These are phyloP conservation scores for Dysphania ambrosioides DNA, from an alignment of 148 eudicot genomes.

Conservation along the genomic window DNA sequence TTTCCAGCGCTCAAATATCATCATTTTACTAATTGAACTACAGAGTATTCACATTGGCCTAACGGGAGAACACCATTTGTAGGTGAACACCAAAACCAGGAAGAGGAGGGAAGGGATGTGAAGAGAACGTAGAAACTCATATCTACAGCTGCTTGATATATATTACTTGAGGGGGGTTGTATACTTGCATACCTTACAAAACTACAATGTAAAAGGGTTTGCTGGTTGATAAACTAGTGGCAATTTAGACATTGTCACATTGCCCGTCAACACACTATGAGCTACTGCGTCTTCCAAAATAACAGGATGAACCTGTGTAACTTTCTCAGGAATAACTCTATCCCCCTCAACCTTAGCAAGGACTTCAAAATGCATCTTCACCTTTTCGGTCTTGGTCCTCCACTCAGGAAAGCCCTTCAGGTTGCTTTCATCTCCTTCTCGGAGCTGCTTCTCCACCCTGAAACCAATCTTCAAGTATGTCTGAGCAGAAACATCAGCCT, in stretches of 20 bases:
- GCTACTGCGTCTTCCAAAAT: slow-evolving; percentile 53
- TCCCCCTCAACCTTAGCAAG: slow-evolving; percentile 86
- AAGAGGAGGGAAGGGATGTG: too few relatives aligned
- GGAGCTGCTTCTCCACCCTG: slow-evolving; percentile 66
- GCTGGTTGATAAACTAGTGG: slow-evolving; percentile 59
- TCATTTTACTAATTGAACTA: too few relatives aligned
- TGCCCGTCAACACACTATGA: slow-evolving; percentile 47
- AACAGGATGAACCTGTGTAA: slow-evolving; percentile 67
- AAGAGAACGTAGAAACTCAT: too few relatives aligned
- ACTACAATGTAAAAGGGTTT: slow-evolving; percentile 53
- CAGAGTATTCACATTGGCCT: too few relatives aligned
- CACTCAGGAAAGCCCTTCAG: slow-evolving; percentile 57
- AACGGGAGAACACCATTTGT: too few relatives aligned
- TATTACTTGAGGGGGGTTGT: background rate
- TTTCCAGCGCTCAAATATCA: too few relatives aligned
- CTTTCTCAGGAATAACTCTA: slow-evolving; percentile 78
- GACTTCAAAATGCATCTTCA: slow-evolving; percentile 89
- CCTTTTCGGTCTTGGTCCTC: slow-evolving; percentile 79
- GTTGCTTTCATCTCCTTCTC: slow-evolving; percentile 39
- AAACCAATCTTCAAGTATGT: slow-evolving; percentile 83
- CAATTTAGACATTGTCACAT: slow-evolving; percentile 53
- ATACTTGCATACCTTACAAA: too few relatives aligned
- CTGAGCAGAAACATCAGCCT: slow-evolving; percentile 81
- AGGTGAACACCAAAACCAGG: too few relatives aligned
- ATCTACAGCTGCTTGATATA: slow-evolving; percentile 16